Base-by-base conservation (phyloP, 495 filamentous ascomycete species). In the Tricharina praecox region DNA sequence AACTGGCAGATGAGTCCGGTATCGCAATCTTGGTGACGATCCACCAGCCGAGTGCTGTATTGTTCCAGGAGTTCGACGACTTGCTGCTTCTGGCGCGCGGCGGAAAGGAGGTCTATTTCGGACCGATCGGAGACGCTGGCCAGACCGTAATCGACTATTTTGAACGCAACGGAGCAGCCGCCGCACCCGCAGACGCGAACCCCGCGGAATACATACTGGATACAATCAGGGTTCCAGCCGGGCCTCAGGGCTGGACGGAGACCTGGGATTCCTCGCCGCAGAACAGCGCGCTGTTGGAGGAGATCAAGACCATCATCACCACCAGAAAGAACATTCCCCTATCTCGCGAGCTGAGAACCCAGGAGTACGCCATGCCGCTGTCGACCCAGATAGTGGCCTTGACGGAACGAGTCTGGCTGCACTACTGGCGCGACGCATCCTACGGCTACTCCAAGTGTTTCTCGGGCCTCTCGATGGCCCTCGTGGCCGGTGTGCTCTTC, bases 1-100 rank as follows among this genome's bases (percentile, higher is more conserved):
- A 93, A 63, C 70, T 93, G 2, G 74, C 81, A 19, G 70, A 75
- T 18, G 78, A 79, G 15, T 48, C 50, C 11, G 81, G 83, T 4
- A 78, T 86, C 51, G 78, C 77, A 0, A 79, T 82, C 48, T 68
- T 85, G 30, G 87, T 82, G 64, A 92, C 84, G 0, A 88, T 92
- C 49, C 84, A 92, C 55, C 82, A 88, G 53, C 82, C 82, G 4
- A 79, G 74, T 0, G 72, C 77, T 3, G 69, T 81, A 52, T 67
- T 85, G 0, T 73, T 84, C 56, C 74, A 82, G 54, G 71, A 81
- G 57, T 85, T 85, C 63, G 81, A 85, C 61, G 77, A 78, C 68
- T 74, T 85, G 28, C 68, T 83, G 8, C 76, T 78, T 11, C 63
- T 85, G 45, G 78, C 80, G 45, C 73, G 73, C 11, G 78, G 77